Evolutionary conservation across 768 basidiomycete species (phyloP).

Genomic region (Calocybe gangraenosa): DNA sequence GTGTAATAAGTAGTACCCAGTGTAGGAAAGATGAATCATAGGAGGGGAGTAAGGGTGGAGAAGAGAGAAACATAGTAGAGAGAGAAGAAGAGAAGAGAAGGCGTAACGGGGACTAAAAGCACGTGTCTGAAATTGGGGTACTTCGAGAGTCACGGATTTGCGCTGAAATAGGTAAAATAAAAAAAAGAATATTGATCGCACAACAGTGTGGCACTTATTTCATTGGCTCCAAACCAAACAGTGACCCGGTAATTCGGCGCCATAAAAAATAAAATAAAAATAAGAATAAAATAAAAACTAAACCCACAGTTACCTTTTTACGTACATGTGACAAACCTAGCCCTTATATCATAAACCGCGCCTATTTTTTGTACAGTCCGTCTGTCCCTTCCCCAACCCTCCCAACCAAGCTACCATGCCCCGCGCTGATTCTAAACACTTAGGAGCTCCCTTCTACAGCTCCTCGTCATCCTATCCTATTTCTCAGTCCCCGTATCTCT

Average conservation of each 20-base stretch:
- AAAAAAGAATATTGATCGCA: slow-evolving; percentile 5
- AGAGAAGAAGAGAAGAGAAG: slow-evolving; percentile 7
- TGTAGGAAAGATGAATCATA: background rate
- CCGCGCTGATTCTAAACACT: slow-evolving; percentile 30
- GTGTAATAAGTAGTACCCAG: slow-evolving; percentile 10
- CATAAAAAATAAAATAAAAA: too few species aligned
- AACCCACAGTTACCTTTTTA: too few species aligned
- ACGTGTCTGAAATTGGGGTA: slow-evolving; percentile 9
- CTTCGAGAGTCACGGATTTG: slow-evolving; percentile 15
- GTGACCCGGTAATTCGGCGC: too few species aligned
- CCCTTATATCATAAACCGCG: slow-evolving; percentile 20
- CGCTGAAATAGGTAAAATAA: slow-evolving; percentile 12
- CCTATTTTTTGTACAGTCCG: slow-evolving; percentile 17
- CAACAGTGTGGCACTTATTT: too few species aligned
- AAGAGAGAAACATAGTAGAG: slow-evolving; percentile 4
- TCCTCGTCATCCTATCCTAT: slow-evolving; percentile 22
- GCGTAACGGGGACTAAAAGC: slow-evolving; percentile 2
- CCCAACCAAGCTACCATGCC: slow-evolving; percentile 26
- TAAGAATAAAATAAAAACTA: slow-evolving; percentile 30
- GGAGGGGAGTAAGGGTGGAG: slow-evolving; percentile 1
- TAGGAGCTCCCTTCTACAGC: slow-evolving; percentile 24
- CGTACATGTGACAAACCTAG: slow-evolving; percentile 31
- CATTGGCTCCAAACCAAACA: too few species aligned
- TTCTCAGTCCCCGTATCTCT: slow-evolving; percentile 18
- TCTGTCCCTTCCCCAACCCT: slow-evolving; percentile 22